Conservation (phyloP, 2,329 filamentous ascomycete genomes). For the Blumeria graminis region DNA sequence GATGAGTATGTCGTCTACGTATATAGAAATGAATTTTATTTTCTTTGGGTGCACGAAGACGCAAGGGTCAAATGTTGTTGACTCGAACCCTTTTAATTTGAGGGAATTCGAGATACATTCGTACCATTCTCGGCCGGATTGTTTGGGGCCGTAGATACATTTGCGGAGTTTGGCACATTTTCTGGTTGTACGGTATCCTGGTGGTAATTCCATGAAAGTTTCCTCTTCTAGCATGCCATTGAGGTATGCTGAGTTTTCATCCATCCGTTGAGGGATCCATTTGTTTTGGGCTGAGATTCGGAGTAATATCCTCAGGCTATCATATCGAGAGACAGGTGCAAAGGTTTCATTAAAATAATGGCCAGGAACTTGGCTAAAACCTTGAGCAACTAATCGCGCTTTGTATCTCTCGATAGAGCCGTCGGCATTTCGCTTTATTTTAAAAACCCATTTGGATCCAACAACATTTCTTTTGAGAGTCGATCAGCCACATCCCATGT, state of each 20-base stretch:
- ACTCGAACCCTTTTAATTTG: too few species aligned
- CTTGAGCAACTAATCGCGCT: conserved; percentile 1
- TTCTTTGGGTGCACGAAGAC: too few species aligned
- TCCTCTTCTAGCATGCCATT: background rate
- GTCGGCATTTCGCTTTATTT: background rate
- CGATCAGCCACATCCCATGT: conserved; percentile 1
- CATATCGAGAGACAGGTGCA: background rate
- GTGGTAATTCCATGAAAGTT: background rate
- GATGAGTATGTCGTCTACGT: too few species aligned
- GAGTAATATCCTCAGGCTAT: background rate
- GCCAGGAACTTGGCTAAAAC: conserved; percentile 1
- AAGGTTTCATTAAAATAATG: conserved; percentile 1
- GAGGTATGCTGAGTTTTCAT: background rate
- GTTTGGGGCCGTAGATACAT: background rate
- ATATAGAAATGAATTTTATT: too few species aligned
- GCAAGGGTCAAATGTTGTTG: too few species aligned
- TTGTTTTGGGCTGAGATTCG: too few species aligned
- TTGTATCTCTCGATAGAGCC: conserved; percentile 1
- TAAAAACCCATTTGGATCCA: conserved; percentile 2
- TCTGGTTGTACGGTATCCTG: background rate
- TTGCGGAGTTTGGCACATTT: conserved; percentile 1
- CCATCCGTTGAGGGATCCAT: background rate
- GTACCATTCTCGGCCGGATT: conserved; percentile 2
- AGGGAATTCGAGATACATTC: conserved; percentile 1
- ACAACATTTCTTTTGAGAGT: background rate